Evolutionary conservation across 345 rosid species (phyloP), one percentile per base, ranked within the genome.

Genomic region (Stellera chamaejasme): DNA sequence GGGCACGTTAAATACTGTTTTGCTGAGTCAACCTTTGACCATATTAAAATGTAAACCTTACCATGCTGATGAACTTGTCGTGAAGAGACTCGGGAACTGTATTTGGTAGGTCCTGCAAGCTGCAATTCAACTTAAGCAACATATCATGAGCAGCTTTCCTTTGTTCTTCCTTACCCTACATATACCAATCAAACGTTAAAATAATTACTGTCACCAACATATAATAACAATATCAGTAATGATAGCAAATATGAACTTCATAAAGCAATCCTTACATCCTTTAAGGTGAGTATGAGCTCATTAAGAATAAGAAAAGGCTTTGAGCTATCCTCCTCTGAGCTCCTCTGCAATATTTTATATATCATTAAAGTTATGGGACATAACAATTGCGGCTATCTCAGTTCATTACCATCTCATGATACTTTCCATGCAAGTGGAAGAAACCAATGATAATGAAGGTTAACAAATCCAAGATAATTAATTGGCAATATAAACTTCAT

Each of bases 251-350:
- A 16, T 14, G n/a, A 52, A 62, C 11, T 49, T 23, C 27, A 39
- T 54, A 16, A 49, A 36, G 61, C 19, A 43, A 63, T 45, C 68
- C 87, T 71, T 88, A 92, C 98, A 74, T 86, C 90, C 72, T 93
- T 93, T 58, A 83, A 75, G 44, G 79, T 73, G 59, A 89, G 73
- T 71, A 93, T 87, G 64, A 93, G 84, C 77, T 93, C 97, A 68
- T 87, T 87, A 61, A 89, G 83, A 63, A 93, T 75, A 61, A 82
- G 94, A 76, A 93, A 89, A 50, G 83, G 82, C 77, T 80, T 87
- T 26, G 77, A 73, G 69, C 74, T 81, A 66, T 89, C 87, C 65
- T 87, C 90, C 66, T 84, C 85, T 16, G 62, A 51, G 68, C 74
- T 74, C 53, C 67, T 77, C 97, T 89, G 81, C 79, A 77, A n/a